Base-by-base conservation (phyloP, 2,329 filamentous ascomycete genomes). In the Stagonosporopsis chrysanthemi region DNA sequence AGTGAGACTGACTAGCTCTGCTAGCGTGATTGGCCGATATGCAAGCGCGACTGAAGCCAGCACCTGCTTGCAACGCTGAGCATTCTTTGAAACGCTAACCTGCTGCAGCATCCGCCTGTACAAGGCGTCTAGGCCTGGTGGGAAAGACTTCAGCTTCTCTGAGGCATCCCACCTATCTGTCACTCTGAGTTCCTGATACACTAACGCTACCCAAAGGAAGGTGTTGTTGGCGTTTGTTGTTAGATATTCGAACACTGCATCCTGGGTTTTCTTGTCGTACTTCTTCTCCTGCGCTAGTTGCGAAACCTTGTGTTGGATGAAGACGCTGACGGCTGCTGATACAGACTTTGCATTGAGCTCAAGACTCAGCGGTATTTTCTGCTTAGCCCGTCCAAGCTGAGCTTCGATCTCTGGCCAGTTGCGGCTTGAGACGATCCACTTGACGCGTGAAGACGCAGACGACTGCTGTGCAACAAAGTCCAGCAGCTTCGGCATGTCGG, bases 51-150 rank as follows among this genome's bases (percentile, higher is more conserved):
- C 23, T 12, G 26, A 31, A 12, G 46, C 46, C 11, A 49, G 46
- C 11, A 49, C 35, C 15, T 41, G 36, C 35, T 35, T 22, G 36
- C 46, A 49, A 12, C 29, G 4, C 44, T 36, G 35, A 41, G 35
- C 36, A 14, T 28, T 19, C 12, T 47, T 31, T n/a, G 44, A 36
- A 12, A 5, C 31, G 31, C 14, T 23, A 6, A 81, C 75, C 6
- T 74, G 64, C 0, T 63, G 39, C 23, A 80, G 62, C 77, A 81
- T 82, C 14, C 68, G 66, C 1, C 58, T 2, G 47, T 82, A 82
- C 2, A 82, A 56, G 0, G 56, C 5, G 35, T 77, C 52, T 0
- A 82, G 74, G 0, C 74, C 74, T 1, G 67, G 54, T 5, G 78
- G 79, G 38, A 80, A 74, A 29, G 28, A 36, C 7, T 59, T 39